Evolutionary conservation across 2,329 filamentous ascomycete genomes (phyloP), one percentile per base, ranked within the genome.

Genomic region (Clarireedia monteithiana): DNA sequence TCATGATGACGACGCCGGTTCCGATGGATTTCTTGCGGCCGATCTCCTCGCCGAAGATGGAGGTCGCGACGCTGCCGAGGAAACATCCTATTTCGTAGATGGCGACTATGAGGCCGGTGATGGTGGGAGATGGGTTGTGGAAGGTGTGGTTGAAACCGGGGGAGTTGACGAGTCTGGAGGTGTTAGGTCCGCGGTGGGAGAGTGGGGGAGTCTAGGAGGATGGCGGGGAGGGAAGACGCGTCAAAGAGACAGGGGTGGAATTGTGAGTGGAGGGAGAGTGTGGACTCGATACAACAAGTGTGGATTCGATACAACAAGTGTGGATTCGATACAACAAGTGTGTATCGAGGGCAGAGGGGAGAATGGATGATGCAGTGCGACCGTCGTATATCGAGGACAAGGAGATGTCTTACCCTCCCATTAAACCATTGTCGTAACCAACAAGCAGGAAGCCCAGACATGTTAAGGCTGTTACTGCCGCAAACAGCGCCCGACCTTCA

Each of bases 11-110:
- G 10, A 76, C 75, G 24, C 81, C 81, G n/a, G 76, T 66, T 38
- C 80, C 75, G 58, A 84, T 82, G 20, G 79, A 78, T 36, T 73
- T 74, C 60, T 76, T 76, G 4, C 82, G 74, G 26, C 81, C 82
- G 14, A 84, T 73, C 14, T 74, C 69, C 59, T 68, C 80, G 6
- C 80, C 80, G 40, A 81, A 69, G 58, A 73, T 67, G n/a, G 75
- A 68, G n/a, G 73, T 74, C 42, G 73, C 60, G 12, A 78, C 59
- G 26, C 74, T 73, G 53, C 77, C 77, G 42, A 74, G 53, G 59
- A 81, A 81, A 68, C 81, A 84, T 44, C 63, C 65, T 9, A 82
- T 77, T 56, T 75, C 72, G 48, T 71, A 75, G 12, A 77, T 77
- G 12, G 74, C 73, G 2, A 77, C 75, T 36, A 78, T 77, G 1